Conservation (phyloP, 169 alveolate species). For the Plasmodium yoelii region DNA sequence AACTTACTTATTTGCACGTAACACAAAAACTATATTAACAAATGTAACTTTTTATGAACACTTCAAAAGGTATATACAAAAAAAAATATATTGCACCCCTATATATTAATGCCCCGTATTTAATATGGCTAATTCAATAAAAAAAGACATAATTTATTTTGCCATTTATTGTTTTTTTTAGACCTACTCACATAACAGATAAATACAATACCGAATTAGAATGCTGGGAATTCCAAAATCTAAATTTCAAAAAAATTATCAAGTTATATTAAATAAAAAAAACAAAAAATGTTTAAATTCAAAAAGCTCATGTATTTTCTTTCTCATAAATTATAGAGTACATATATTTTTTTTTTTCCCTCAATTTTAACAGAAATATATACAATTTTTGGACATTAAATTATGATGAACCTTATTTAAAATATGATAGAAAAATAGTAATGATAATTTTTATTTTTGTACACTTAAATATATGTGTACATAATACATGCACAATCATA, state of each 20-base stretch:
- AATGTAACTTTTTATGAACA: conserved; percentile 92
- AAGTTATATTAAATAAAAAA: conserved; percentile 21
- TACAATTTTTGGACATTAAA: conserved; percentile 74
- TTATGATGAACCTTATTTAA: conserved; percentile 63
- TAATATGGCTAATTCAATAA: too few species aligned
- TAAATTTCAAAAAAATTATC: conserved; percentile 33
- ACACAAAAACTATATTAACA: conserved; percentile 87
- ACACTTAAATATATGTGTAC: neutral
- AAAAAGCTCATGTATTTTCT: neutral
- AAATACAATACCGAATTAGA: conserved; percentile 62
- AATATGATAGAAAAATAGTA: conserved; percentile 33
- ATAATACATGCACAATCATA: neutral
- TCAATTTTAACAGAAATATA: conserved; percentile 37
- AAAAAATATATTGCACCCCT: neutral
- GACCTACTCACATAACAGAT: conserved; percentile 70
- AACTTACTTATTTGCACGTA: conserved; percentile 85
- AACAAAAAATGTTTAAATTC: neutral
- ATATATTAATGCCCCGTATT: neutral
- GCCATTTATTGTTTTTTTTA: conserved; percentile 1
- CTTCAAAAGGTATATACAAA: conserved; percentile 83
- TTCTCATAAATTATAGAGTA: neutral
- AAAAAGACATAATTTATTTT: neutral
- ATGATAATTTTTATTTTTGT: neutral
- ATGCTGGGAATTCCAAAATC: conserved; percentile 75
- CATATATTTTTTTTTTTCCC: conserved; percentile 5